phyloP scores from a whole-genome alignment of 768 basidiomycete genomes.

The Auricularia heimuer region DNA sequence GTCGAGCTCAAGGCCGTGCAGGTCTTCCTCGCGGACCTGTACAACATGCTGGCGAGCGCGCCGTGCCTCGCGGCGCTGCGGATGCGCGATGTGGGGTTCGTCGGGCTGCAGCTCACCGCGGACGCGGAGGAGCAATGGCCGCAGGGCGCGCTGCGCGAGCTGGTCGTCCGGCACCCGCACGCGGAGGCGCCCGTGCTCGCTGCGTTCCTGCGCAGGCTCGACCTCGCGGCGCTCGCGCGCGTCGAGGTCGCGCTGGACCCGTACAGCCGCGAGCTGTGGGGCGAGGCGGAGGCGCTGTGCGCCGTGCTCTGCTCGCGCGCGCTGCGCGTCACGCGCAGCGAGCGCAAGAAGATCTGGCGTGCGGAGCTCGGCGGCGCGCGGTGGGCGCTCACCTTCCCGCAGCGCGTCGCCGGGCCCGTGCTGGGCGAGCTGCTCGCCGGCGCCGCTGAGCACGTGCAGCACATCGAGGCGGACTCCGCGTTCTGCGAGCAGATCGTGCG shows the following conservation, averaged over 20 bases:
- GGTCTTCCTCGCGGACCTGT: not conserved
- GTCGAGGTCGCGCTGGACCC: not conserved
- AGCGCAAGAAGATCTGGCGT: no score
- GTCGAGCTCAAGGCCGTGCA: not conserved
- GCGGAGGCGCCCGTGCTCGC: not conserved
- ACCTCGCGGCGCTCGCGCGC: not conserved
- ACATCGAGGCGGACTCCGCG: no score
- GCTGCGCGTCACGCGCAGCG: no score
- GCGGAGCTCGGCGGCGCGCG: no score
- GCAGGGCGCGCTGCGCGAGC: not conserved
- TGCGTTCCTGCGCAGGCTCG: not conserved
- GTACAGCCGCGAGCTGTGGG: not conserved
- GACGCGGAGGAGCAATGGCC: not conserved
- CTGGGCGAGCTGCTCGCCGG: no score
- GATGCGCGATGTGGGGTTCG: not conserved
- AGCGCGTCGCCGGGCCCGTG: no score
- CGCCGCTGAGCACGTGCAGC: no score
- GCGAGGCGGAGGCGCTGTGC: no score
- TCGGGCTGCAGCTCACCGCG: no score
- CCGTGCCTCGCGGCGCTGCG: not conserved
- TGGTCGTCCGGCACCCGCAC: not conserved
- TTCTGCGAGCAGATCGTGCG: no score
- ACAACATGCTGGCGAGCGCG: not conserved
- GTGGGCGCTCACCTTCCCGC: no score
- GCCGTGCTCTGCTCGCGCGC: no score